Percentiles rank a stretch among this genome's conserved stretches.
Evolutionary conservation across 75 land plant species (phyloP).

Genomic region (Cunninghamia lanceolata): DNA sequence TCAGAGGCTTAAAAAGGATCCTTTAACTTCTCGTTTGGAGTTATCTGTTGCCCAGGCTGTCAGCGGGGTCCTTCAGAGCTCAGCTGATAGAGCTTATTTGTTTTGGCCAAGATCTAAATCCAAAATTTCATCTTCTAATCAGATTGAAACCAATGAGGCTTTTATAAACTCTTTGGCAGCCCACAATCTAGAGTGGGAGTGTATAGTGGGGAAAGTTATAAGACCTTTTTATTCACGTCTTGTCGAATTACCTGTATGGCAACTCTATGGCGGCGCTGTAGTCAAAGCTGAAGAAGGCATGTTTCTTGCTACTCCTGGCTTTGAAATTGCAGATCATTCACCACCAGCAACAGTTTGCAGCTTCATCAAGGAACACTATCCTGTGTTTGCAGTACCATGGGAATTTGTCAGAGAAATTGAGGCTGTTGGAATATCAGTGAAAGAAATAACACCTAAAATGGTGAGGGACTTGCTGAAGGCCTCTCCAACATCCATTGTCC

Average conservation of each 20-base stretch:
- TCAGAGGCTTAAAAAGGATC: slow-evolving; percentile 54
- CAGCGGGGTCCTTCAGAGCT: slow-evolving; percentile 40
- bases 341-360: slow-evolving; percentile 80
- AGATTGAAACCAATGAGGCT: slow-evolving; percentile 9
- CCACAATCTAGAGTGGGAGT: slow-evolving; percentile 55
- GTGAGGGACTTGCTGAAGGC: slow-evolving; percentile 66
- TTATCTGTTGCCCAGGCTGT: slow-evolving; percentile 33
- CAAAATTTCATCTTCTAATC: neutral
- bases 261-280: slow-evolving; percentile 76
- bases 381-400: slow-evolving; percentile 91
- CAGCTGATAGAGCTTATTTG: slow-evolving; percentile 61
- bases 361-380: slow-evolving; percentile 91
- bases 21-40: slow-evolving; percentile 44
- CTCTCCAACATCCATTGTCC: slow-evolving; percentile 57
- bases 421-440: slow-evolving; percentile 66
- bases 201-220: slow-evolving; percentile 68
- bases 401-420: slow-evolving; percentile 86
- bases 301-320: slow-evolving; percentile 78
- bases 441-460: slow-evolving; percentile 88
- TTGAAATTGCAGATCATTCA: slow-evolving; percentile 34
- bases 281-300: slow-evolving; percentile 94
- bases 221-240: slow-evolving; percentile 82
- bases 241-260: slow-evolving; percentile 92
- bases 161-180: slow-evolving; percentile 7
- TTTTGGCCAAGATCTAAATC: slow-evolving; percentile 79